Base-by-base conservation (phyloP, 495 filamentous ascomycete species). In the Tuber magnatum region DNA sequence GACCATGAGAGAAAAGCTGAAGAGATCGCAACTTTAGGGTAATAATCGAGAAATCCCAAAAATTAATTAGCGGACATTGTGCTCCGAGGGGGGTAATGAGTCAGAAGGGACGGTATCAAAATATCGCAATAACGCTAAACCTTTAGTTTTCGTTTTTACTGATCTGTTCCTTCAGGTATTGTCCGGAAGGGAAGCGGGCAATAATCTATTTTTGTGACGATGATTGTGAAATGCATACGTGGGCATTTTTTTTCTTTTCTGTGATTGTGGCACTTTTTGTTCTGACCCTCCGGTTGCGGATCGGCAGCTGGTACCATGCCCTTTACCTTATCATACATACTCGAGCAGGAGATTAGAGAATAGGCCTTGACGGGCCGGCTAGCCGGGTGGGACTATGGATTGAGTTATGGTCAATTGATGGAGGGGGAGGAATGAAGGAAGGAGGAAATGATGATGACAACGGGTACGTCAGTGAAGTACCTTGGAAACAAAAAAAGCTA, bases 171-270 rank as follows among this genome's bases (percentile, higher is more conserved):
- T n/a, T 56, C 10, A 56, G n/a, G 14, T 61, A 32, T 61, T n/a
- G 6, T 61, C n/a, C 28, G n/a, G 51, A 10, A 32, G 51, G 51
- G 51, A 32, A n/a, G n/a, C n/a, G n/a, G 51, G n/a, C n/a, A 61
- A 32, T 12, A 61, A 61, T 9, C 28, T 61, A 61, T 61, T 61
- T 61, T 32, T 61, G 6, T 12, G 12, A 32, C 32, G n/a, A 61
- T 32, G 51, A 61, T 61, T 61, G 51, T n/a, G 51, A 61, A 61
- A 61, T 61, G 51, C 51, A 61, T 61, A 61, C n/a, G 51, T n/a
- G 16, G n/a, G 51, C 51, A 6, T 61, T 61, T 61, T 61, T 22
- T n/a, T 61, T 32, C 24, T n/a, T 24, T 51, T 51, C 12, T 61
- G 51, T 61, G 5, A 61, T 16, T 61, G 51, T 61, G 51, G 51